phyloP scores from a whole-genome alignment of 2,329 filamentous ascomycete species.

The Plenodomus lindquistii region DNA sequence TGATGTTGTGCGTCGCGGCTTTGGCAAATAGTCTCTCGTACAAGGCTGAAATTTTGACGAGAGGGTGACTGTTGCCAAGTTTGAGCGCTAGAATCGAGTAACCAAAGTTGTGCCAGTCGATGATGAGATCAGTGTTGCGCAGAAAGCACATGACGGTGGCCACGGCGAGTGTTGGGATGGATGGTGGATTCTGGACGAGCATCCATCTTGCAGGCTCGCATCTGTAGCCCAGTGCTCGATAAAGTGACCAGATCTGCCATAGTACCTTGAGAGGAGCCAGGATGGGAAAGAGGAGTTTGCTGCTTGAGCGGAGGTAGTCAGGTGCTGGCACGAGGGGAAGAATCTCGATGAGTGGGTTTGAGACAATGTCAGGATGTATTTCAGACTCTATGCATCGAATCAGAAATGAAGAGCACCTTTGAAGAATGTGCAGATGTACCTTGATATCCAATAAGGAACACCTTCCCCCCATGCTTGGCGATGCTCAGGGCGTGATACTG shows the following conservation, averaged over 20 bases:
- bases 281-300: slow-evolving; percentile 74
- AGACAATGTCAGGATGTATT: slow-evolving; percentile 74
- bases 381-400: slow-evolving; percentile 66
- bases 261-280: slow-evolving; percentile 83
- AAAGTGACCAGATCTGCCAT: slow-evolving; percentile 76
- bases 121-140: slow-evolving; percentile 78
- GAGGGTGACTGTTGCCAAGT: slow-evolving; percentile 65
- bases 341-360: slow-evolving; percentile 70
- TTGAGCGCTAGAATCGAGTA: slow-evolving; percentile 84
- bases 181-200: slow-evolving; percentile 90
- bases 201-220: slow-evolving; percentile 80
- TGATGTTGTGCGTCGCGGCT: slow-evolving; percentile 73
- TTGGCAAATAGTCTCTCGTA: slow-evolving; percentile 78
- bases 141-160: slow-evolving; percentile 73
- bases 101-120: slow-evolving; percentile 99
- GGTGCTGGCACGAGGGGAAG: slow-evolving; percentile 72
- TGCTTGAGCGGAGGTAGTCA: slow-evolving; percentile 65
- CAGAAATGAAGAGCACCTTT: not conserved
- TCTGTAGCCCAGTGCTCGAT: slow-evolving; percentile 71
- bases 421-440: slow-evolving; percentile 54
- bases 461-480: slow-evolving; percentile 76
- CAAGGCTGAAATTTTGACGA: slow-evolving; percentile 75
- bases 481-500: slow-evolving; percentile 96
- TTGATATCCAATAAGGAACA: slow-evolving; percentile 86
- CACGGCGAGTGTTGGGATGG: slow-evolving; percentile 85